Evolutionary conservation across 768 basidiomycete genomes (phyloP), one percentile per base, ranked within the genome.

Genomic region (Boletus vinaceobasis): DNA sequence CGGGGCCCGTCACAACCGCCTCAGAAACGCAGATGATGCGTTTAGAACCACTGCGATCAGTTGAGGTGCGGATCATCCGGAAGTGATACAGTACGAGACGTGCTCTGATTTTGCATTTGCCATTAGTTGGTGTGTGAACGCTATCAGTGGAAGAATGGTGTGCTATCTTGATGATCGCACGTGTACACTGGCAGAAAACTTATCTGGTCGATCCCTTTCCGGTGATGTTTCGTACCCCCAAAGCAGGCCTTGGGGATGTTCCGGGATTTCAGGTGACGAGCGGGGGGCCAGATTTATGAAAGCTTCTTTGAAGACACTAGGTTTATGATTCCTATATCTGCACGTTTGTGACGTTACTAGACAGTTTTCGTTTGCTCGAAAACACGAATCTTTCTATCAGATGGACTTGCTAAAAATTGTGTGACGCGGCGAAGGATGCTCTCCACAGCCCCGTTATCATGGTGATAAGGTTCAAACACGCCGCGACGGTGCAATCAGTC

Each of bases 21-120:
- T 11, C 53, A 48, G 38, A 60, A 45, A 50, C 60, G 65, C 17
- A 52, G 13, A 42, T 69, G 67, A 69, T 43, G 43, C 8, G 26
- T 42, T 27, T 32, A 6, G n/a, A 26, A 35, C 32, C 40, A 38
- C 39, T 53, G 37, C 51, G 52, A 66, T 66, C 64, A 51, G 37
- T 29, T 10, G 45, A 57, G 67, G 66, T 67, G 52, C 62, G 67
- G 65, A 69, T 69, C 66, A 67, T 43, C 32, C 46, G 61, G 57
- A 33, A 21, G 8, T 61, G 61, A 69, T 64, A 51, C 44, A 47
- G 58, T 61, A 42, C 48, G 51, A 56, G 59, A 27, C 45, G 7
- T 9, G 11, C 7, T 59, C 64, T 67, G 65, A 66, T 66, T 46
- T 53, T 56, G 52, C 48, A 55, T 63, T 58, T 68, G 23, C n/a